Base-by-base conservation (phyloP, 352 stramenopile genomes). In the Phytophthora pseudosyringae region DNA sequence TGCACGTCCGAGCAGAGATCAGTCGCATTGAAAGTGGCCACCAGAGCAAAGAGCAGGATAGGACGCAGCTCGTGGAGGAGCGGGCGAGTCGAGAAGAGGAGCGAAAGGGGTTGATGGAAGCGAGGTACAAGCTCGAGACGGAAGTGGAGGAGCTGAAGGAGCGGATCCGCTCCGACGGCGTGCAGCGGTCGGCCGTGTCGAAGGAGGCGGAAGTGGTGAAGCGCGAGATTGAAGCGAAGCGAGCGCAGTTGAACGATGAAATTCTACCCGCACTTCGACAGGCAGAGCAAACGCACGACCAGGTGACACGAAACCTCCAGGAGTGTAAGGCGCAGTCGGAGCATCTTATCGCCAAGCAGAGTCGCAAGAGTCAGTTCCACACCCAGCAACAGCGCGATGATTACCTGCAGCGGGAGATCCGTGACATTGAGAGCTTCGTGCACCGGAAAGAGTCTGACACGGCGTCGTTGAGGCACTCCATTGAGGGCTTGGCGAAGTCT, bases 291-390 rank as follows among this genome's bases (percentile, higher is more conserved):
- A 67, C 70, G 15, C 96, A 98, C 63, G 86, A 98, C 57, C 90
- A 89, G 63, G 90, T 98, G 43, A 61, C 91, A n/a, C 60, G 54
- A 46, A 68, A 81, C 18, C 69, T 95, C 12, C 78, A 88, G 15
- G 84, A 85, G 1, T 83, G 72, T 35, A 80, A 61, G 49, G 70
- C 74, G 16, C 72, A 92, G 41, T 91, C 80, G 7, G 89, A 99
- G 56, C 88, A 90, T 29, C 77, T 99, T 8, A 98, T 99, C 59
- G 94, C 92, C 18, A 99, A 98, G 66, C 95, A 99, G 70, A 97
- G 97, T 50, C 90, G 98, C 46, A 97, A 95, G 39, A 91, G 84
- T 39, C 93, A 99, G 62, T 99, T 99, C 73, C 75, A 73, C 33
- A 97, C 90, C 1, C 94, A 98, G 58, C 83, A 89, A 38, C 89